A percentile compares a stretch with the other conserved stretches of the same genome.
phyloP scores from a whole-genome alignment of 805 yeast genomes.

The Scheffersomyces lignosus region DNA sequence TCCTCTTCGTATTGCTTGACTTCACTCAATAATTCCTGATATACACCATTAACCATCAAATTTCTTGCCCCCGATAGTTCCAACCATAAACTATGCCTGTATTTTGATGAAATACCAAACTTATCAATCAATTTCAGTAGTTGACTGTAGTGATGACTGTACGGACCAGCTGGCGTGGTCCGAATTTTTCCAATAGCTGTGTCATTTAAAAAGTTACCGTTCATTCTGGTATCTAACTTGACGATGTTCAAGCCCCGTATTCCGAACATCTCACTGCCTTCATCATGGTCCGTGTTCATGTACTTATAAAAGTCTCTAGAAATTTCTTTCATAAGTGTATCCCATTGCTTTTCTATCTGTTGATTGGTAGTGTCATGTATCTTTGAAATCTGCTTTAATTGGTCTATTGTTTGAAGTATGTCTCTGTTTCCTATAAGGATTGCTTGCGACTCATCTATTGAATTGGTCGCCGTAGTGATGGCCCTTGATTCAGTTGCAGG shows the following conservation, averaged over 20 bases:
- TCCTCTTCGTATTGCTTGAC: slow-evolving; percentile 4
- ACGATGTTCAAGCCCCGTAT: slow-evolving; percentile 38
- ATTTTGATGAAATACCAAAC: slow-evolving; percentile 49
- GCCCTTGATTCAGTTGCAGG: neutral
- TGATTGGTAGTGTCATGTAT: slow-evolving; percentile 45
- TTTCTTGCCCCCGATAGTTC: slow-evolving; percentile 53
- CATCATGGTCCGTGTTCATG: slow-evolving; percentile 5
- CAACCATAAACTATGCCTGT: slow-evolving; percentile 51
- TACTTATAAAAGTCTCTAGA: slow-evolving; percentile 19
- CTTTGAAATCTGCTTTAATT: slow-evolving; percentile 39
- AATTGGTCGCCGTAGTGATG: neutral
- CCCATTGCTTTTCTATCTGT: slow-evolving; percentile 45
- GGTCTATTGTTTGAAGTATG: slow-evolving; percentile 16
- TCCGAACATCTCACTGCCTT: slow-evolving; percentile 32
- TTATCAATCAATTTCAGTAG: slow-evolving; percentile 32
- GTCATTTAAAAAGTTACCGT: slow-evolving; percentile 1
- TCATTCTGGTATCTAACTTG: slow-evolving; percentile 11
- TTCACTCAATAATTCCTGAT: slow-evolving; percentile 28
- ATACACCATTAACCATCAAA: slow-evolving; percentile 48
- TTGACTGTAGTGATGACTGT: slow-evolving; percentile 6
- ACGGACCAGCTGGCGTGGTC: neutral
- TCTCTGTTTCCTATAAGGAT: slow-evolving; percentile 13
- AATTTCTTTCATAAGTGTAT: slow-evolving; percentile 39
- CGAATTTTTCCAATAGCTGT: neutral
- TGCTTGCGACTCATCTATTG: slow-evolving; percentile 6